Conservation (phyloP, 805 yeast genomes). For the Monosporozyma aquatica region DNA sequence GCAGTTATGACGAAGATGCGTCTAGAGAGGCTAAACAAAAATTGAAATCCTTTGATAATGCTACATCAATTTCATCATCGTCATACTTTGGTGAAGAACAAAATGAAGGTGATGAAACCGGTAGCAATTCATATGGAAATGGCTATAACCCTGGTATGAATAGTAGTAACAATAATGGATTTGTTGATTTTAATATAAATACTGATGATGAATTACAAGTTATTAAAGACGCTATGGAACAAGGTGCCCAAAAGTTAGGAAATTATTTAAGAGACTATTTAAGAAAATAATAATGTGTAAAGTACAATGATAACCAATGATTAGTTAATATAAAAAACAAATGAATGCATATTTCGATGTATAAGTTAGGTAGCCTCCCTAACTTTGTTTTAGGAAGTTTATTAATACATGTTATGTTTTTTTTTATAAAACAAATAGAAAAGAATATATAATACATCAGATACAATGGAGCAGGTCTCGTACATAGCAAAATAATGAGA, state of each 20-base stretch:
- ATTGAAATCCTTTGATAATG: conserved; percentile 72
- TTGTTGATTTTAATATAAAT: conserved; percentile 61
- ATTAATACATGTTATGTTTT: too few species aligned
- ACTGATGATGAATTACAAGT: conserved; percentile 86
- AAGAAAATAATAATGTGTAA: conserved; percentile 30
- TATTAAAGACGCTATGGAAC: conserved; percentile 84
- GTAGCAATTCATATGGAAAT: conserved; percentile 11
- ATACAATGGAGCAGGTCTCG: background rate
- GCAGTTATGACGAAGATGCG: conserved; percentile 66
- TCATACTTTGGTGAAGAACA: conserved; percentile 87
- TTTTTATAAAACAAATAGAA: too few species aligned
- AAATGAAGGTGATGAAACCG: conserved; percentile 32
- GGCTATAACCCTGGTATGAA: conserved; percentile 10
- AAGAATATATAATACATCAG: too few species aligned
- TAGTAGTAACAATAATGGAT: conserved; percentile 32
- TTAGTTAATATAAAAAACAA: too few species aligned
- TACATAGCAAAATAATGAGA: background rate
- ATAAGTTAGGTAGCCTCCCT: too few species aligned
- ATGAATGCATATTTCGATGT: too few species aligned
- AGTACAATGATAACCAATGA: too few species aligned
- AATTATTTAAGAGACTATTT: conserved; percentile 80
- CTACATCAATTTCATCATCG: conserved; percentile 84
- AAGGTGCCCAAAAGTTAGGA: conserved; percentile 85
- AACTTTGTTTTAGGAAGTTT: too few species aligned
- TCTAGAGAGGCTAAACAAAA: conserved; percentile 76